These are phyloP conservation scores for Fusarium miscanthi DNA, from an alignment of 2,329 filamentous ascomycete genomes.

Conservation along the genomic window DNA sequence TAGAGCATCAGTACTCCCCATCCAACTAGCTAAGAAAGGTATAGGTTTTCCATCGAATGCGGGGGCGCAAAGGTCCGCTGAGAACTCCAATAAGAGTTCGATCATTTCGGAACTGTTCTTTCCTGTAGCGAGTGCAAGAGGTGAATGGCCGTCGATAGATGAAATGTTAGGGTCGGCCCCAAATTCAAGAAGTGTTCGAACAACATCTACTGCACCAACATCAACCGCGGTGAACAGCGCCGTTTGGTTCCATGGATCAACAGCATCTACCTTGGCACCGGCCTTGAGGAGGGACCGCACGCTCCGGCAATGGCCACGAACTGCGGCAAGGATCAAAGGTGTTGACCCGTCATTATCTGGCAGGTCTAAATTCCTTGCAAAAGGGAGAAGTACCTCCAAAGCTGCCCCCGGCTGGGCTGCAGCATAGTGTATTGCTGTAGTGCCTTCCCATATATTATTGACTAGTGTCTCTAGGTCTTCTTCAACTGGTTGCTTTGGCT, in stretches of 20 bases:
- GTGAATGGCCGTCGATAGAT: slow-evolving; percentile 16
- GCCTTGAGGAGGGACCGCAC: slow-evolving; percentile 26
- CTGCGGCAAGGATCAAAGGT: slow-evolving; percentile 27
- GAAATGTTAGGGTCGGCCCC: slow-evolving; percentile 29
- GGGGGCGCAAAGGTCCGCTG: slow-evolving; percentile 8
- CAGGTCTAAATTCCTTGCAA: slow-evolving; percentile 21
- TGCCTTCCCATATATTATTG: slow-evolving; percentile 31
- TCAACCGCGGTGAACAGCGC: slow-evolving; percentile 30
- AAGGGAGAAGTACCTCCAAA: slow-evolving; percentile 31
- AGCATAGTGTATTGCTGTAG: slow-evolving; percentile 33
- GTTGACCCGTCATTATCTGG: slow-evolving; percentile 28
- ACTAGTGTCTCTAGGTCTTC: slow-evolving; percentile 20
- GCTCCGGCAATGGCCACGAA: slow-evolving; percentile 11
- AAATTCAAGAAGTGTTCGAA: slow-evolving; percentile 20
- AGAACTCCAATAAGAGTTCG: slow-evolving; percentile 22
- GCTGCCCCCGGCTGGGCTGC: slow-evolving; percentile 22
- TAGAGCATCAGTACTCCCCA: slow-evolving; percentile 16
- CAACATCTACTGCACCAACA: slow-evolving; percentile 15
- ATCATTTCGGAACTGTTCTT: slow-evolving; percentile 25
- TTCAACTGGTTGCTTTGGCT: neutral
- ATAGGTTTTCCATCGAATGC: slow-evolving; percentile 21
- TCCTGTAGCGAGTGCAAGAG: slow-evolving; percentile 17
- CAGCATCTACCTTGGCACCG: slow-evolving; percentile 25
- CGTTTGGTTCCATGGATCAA: slow-evolving; percentile 28
- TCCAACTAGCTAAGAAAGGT: slow-evolving; percentile 21